Evolutionary conservation across 495 filamentous ascomycete species (phyloP), one percentile per base, ranked within the genome.

Genomic region (Entonaema liquescens): DNA sequence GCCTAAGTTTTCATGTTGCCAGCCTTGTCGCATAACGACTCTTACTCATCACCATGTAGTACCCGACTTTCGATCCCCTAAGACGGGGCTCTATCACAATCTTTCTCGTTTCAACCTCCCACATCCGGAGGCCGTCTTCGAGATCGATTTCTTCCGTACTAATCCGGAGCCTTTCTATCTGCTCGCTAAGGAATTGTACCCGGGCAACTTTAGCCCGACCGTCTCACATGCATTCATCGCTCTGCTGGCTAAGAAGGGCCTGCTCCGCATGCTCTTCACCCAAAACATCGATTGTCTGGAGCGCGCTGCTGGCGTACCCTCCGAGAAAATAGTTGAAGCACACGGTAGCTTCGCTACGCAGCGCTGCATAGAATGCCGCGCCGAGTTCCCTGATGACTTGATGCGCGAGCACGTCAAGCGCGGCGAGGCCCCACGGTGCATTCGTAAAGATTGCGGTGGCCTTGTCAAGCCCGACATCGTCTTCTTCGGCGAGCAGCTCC

Each of bases 281-380:
- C 95, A 99, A 78, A 99, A 99, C 77, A 97, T 99, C 73, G 95
- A 99, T 81, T 94, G 92, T 73, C 85, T 99, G 23, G 95, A 99
- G 79, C 89, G 95, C 33, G 85, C 88, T 71, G 96, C 95, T 8
- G 95, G 95, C 47, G 86, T 99, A 15, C 92, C 93, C 0, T 83
- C 82, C 0, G 88, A 95, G 5, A 87, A 87, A 79, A 93, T 99
- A 59, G 83, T 98, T 23, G 95, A 98, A 80, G 95, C 96, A 9
- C 95, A 99, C 77, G 95, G 95, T 49, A 96, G 92, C 75, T 99
- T 98, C 78, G 95, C 95, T 9, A 84, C 84, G 6, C 94, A 97
- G 78, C 86, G 87, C 59, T 99, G 95, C 78, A 95, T 98, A 70
- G 93, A 97, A 11, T 99, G 95, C 83, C 88, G 89, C 64, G 80